phyloP scores from a whole-genome alignment of 2,329 filamentous ascomycete genomes.

The Chrysosporium queenslandicum region DNA sequence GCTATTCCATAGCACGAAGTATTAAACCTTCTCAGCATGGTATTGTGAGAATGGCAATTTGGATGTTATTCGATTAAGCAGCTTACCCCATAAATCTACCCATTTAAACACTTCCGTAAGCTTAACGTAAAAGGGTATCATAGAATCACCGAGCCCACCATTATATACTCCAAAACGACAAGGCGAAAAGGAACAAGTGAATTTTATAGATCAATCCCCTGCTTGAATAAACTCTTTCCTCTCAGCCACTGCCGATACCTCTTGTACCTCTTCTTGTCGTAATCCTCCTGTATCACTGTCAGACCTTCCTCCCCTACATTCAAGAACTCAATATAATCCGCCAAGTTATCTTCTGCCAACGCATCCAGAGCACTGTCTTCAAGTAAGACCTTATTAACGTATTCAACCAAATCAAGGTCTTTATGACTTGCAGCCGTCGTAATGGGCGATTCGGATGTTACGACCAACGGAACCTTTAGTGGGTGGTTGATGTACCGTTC shows the following conservation, averaged over 20 bases:
- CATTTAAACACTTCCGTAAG: not conserved
- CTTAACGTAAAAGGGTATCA: not conserved
- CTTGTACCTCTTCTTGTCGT: slow-evolving; percentile 89
- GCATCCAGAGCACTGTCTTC: slow-evolving; percentile 41
- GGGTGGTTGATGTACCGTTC: slow-evolving; percentile 80
- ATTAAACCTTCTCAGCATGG: too few relatives aligned
- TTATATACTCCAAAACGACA: not conserved
- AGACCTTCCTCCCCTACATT: slow-evolving; percentile 70
- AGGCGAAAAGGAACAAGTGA: not conserved
- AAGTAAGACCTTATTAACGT: slow-evolving; percentile 60
- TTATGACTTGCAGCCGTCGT: slow-evolving; percentile 29
- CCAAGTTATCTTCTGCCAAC: slow-evolving; percentile 53
- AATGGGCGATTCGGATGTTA: slow-evolving; percentile 35
- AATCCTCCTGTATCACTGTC: slow-evolving; percentile 78
- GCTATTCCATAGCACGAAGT: slow-evolving; percentile 20
- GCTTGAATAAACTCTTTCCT: slow-evolving; percentile 93
- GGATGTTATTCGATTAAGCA: too few relatives aligned
- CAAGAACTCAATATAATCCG: slow-evolving; percentile 67
- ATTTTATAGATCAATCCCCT: slow-evolving; percentile 47
- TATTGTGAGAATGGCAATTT: too few relatives aligned
- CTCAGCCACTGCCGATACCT: slow-evolving; percentile 90
- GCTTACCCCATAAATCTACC: too few relatives aligned
- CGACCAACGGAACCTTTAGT: slow-evolving; percentile 66
- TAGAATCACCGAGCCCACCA: not conserved
- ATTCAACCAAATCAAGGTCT: slow-evolving; percentile 64